Base-by-base conservation (phyloP, 768 basidiomycete species). In the Boletus barrowsii region DNA sequence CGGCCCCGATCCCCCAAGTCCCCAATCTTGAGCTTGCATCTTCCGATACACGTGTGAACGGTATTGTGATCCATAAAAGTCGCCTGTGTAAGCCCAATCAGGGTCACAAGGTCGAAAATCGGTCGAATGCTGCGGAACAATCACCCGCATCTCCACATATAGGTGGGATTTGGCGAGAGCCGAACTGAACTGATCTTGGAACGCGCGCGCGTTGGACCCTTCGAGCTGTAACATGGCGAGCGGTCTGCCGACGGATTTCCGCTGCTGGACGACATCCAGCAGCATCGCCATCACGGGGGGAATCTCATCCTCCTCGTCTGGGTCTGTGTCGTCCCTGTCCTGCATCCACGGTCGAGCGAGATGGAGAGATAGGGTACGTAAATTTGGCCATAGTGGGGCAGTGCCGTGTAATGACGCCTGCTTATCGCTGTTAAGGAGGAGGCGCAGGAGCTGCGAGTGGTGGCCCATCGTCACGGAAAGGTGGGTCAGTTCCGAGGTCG, bases 401-500 rank as follows among this genome's bases (percentile, higher is more conserved):
- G 68, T 72, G n/a, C 62, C 62, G 33, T 70, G 64, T 51, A 70
- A 53, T 29, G 67, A 66, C 13, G 69, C 68, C 51, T 70, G 69
- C 43, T 72, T 70, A 39, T 70, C 69, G 47, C 70, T 72, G 42
- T 70, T 70, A 20, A 72, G 59, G 30, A 70, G 48, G 50, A 70
- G 69, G 24, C 70, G 66, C 53, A 70, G 51, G 6, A 72, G 62
- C 49, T 70, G 68, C 45, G 65, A 62, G 54, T 71, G 70, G 32
- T 61, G 61, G 13, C 64, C 65, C 47, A 69, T 69, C 47, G 70
- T 70, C 24, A 72, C 57, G 14, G 71, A 68, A 22, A 75, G 65
- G 48, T 74, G 63, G 9, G 54, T 71, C 44, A 75, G 63, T 29
- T 66, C 66, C 49, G 74, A 69, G 17, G 75, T 66, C 39, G 63